Evolutionary conservation across 345 rosid genomes (phyloP).

Genomic region (Gossypium longicalyx): DNA sequence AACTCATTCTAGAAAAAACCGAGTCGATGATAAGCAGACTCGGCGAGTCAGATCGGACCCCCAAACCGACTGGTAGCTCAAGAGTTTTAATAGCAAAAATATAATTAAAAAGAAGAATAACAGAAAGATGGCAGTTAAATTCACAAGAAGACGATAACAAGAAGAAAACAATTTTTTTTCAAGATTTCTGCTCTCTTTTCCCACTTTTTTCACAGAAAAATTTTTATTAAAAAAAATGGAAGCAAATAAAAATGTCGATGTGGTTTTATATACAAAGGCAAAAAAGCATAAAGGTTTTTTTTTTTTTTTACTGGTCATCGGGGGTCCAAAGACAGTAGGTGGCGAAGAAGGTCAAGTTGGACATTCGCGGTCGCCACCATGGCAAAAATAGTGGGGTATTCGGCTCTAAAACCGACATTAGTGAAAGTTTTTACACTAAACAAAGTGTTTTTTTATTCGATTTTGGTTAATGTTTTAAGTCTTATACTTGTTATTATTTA

Average conservation of each 20-base stretch:
- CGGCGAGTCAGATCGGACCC: slow-evolving; percentile 17
- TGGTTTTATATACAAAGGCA: slow-evolving; percentile 9
- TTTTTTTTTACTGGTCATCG: slow-evolving; percentile 9
- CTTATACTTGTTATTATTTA: slow-evolving; percentile 3
- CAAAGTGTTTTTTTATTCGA: background rate
- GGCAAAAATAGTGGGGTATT: slow-evolving; percentile 9
- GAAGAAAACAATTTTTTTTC: background rate
- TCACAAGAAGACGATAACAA: slow-evolving; percentile 4
- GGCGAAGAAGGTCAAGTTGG: slow-evolving; percentile 13
- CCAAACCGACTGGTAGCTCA: background rate
- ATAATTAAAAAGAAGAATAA: background rate
- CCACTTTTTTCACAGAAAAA: background rate
- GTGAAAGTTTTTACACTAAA: slow-evolving; percentile 4
- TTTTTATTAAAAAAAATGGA: background rate
- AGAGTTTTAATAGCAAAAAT: slow-evolving; percentile 3
- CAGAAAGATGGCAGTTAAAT: slow-evolving; percentile 2
- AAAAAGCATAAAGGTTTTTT: background rate
- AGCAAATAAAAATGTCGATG: slow-evolving; percentile 1
- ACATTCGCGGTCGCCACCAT: slow-evolving; percentile 3
- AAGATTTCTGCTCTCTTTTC: background rate
- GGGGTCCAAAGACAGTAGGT: slow-evolving; percentile 18
- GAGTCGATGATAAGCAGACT: background rate
- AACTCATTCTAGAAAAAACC: slow-evolving; percentile 12
- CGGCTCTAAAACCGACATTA: slow-evolving; percentile 4
- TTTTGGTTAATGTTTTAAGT: slow-evolving; percentile 5